Conservation (phyloP, 2,329 filamentous ascomycete species). For the Geosmithia putterillii region DNA sequence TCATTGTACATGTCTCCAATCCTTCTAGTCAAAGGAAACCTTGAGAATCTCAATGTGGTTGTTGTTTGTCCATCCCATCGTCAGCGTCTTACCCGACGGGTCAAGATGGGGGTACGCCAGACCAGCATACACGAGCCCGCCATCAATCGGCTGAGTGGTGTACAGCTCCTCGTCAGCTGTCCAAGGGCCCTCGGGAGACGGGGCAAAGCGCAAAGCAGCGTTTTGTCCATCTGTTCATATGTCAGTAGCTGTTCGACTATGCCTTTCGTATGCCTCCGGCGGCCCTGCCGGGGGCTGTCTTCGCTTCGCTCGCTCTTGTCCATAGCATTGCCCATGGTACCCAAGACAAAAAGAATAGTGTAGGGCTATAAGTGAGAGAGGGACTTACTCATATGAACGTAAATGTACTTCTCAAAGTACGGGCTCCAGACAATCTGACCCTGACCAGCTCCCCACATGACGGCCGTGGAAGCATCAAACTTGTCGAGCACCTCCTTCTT, state of each 20-base stretch:
- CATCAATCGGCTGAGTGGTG: constrained; percentile 17
- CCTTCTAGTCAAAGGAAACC: constrained; percentile 10
- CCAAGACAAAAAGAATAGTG: neutral
- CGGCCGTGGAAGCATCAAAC: constrained; percentile 21
- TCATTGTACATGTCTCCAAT: neutral
- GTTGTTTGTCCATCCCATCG: constrained; percentile 25
- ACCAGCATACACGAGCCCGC: constrained; percentile 21
- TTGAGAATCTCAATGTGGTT: constrained; percentile 21
- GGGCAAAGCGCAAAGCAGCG: constrained; percentile 9
- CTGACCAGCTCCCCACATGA: constrained; percentile 23
- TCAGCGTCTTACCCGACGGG: constrained; percentile 18
- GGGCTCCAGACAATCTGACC: constrained; percentile 23
- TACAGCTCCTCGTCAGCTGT: constrained; percentile 20
- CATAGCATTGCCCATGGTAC: no score
- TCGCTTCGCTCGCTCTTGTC: no score
- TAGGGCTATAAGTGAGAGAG: neutral
- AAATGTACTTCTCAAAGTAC: constrained; percentile 20
- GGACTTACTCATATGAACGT: constrained; percentile 13
- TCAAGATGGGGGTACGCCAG: constrained; percentile 25
- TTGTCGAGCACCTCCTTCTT: constrained; percentile 14
- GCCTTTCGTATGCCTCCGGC: neutral
- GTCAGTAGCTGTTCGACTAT: neutral
- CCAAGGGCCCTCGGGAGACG: constrained; percentile 22
- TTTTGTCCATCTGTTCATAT: neutral
- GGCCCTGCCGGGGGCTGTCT: no score